Evolutionary conservation across 1,139 yeast genomes (phyloP).

Genomic region (Lodderomyces margitis): DNA sequence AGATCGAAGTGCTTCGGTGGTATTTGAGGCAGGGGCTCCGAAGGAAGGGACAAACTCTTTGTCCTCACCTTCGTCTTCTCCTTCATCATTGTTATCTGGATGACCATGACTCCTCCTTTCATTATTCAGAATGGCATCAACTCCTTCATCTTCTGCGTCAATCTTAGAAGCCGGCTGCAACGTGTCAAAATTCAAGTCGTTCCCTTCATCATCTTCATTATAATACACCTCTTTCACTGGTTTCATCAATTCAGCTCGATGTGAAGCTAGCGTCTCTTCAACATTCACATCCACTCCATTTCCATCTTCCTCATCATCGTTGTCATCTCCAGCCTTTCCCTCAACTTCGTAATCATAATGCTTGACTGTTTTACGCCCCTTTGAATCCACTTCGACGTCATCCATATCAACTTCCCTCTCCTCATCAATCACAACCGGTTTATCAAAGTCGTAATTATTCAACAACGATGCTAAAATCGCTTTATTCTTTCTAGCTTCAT

Average conservation of each 20-base stretch:
- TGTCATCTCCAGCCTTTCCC: slow-evolving; percentile 24
- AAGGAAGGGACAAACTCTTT: slow-evolving; percentile 53
- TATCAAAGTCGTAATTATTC: slow-evolving; percentile 56
- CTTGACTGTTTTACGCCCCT: slow-evolving; percentile 38
- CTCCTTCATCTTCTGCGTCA: slow-evolving; percentile 3
- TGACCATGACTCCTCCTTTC: too few species aligned
- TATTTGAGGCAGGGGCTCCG: slow-evolving; percentile 28
- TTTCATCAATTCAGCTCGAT: slow-evolving; percentile 19
- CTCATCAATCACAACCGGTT: slow-evolving; percentile 54
- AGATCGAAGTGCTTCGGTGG: slow-evolving; percentile 61
- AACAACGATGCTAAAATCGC: slow-evolving; percentile 54
- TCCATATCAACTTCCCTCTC: slow-evolving; percentile 37
- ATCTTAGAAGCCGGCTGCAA: not conserved
- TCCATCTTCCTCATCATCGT: slow-evolving; percentile 21
- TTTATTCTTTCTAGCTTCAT: slow-evolving; percentile 33
- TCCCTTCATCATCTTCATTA: slow-evolving; percentile 46
- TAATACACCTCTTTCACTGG: slow-evolving; percentile 36
- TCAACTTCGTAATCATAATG: slow-evolving; percentile 40
- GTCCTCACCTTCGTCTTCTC: slow-evolving; percentile 13
- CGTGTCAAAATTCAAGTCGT: slow-evolving; percentile 29
- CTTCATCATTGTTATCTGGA: slow-evolving; percentile 6
- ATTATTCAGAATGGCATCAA: too few species aligned
- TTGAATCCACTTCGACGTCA: slow-evolving; percentile 45
- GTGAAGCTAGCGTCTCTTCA: slow-evolving; percentile 20
- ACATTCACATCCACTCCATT: slow-evolving; percentile 21